These are phyloP conservation scores for Epichloe festucae DNA, from an alignment of 2,329 filamentous ascomycete species.

Conservation along the genomic window DNA sequence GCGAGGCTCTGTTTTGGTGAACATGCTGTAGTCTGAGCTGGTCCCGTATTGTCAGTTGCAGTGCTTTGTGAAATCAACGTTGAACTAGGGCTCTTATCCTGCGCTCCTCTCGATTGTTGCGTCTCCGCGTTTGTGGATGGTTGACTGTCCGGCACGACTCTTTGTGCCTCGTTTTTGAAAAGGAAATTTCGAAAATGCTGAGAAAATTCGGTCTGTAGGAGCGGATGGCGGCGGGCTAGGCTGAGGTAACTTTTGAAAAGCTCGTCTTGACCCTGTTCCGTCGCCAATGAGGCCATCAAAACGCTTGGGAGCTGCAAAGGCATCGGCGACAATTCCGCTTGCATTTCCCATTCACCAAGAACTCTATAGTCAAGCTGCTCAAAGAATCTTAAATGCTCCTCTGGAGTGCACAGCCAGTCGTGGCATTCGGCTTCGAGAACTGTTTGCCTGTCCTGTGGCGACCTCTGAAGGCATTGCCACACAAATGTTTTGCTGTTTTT, in stretches of 20 bases:
- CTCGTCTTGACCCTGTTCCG: not conserved
- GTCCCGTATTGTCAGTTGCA: not conserved
- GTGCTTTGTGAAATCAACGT: not conserved
- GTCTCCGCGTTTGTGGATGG: not conserved
- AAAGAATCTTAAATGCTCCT: constrained; percentile 20
- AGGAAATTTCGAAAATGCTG: not conserved
- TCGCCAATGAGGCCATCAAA: not conserved
- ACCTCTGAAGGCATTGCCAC: constrained; percentile 18
- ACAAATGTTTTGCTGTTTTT: constrained; percentile 17
- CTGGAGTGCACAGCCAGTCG: constrained; percentile 21
- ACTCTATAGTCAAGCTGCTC: constrained; percentile 17
- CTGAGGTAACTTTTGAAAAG: not conserved
- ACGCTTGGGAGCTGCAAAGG: constrained; percentile 20
- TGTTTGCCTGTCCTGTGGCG: constrained; percentile 15
- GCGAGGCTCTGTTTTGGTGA: not conserved
- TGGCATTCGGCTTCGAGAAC: constrained; percentile 17
- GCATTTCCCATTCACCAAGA: constrained; percentile 14
- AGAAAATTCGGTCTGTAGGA: constrained; percentile 2
- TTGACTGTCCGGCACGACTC: not conserved
- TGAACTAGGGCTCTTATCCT: not conserved
- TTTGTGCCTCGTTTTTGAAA: not conserved
- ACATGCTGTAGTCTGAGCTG: not conserved
- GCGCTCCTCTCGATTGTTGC: not conserved
- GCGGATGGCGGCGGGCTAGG: constrained; percentile 1
- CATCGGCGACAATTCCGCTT: constrained; percentile 19